Conservation (phyloP, 345 rosid genomes). For the Conringia planisiliqua region DNA sequence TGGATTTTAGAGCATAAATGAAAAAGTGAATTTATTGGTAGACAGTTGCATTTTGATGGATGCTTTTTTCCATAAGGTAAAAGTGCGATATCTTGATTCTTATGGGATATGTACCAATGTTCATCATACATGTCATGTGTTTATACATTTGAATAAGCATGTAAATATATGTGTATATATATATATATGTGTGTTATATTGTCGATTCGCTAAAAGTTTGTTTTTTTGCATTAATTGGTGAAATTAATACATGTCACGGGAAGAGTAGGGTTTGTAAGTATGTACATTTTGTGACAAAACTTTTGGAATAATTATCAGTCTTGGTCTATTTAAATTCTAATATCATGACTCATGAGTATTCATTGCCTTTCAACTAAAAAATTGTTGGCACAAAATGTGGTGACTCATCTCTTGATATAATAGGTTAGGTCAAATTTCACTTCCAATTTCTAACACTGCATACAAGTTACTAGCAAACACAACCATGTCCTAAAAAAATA, state of each 20-base stretch:
- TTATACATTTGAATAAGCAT: background rate
- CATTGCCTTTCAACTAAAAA: background rate
- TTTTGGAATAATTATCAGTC: background rate
- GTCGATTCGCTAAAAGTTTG: background rate
- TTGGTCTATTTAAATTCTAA: background rate
- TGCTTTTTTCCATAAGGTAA: background rate
- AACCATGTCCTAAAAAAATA: no score
- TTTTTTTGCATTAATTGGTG: conserved; percentile 8
- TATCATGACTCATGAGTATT: background rate
- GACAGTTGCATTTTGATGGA: background rate
- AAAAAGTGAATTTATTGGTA: conserved; percentile 4
- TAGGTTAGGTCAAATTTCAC: background rate
- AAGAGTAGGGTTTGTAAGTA: background rate
- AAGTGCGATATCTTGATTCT: background rate
- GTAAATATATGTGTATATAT: background rate
- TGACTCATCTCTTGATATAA: background rate
- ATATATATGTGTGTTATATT: background rate
- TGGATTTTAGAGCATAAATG: background rate
- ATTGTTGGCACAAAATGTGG: background rate
- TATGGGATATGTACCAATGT: background rate
- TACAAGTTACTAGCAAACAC: background rate
- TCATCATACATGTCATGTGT: background rate
- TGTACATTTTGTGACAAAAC: background rate
- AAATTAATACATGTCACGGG: conserved; percentile 18
- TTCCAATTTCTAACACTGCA: background rate